Evolutionary conservation across 495 filamentous ascomycete species (phyloP).

Genomic region (Aspergillus taichungensis): DNA sequence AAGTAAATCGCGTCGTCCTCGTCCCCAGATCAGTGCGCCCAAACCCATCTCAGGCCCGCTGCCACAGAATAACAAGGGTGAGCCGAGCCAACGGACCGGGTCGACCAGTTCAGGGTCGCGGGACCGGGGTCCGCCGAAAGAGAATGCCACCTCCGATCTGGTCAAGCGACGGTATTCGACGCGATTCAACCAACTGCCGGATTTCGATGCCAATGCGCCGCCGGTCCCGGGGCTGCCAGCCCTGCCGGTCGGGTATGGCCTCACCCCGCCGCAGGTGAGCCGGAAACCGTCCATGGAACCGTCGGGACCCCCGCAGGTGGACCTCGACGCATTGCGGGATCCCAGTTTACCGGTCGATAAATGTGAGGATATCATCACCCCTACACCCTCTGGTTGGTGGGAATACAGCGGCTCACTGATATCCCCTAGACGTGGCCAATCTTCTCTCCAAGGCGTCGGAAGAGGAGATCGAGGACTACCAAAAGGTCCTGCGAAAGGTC

Average conservation of each 20-base stretch:
- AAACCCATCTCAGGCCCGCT: conserved; percentile 66
- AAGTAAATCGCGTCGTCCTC: conserved; percentile 66
- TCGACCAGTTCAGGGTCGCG: conserved; percentile 19
- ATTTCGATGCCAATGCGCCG: conserved; percentile 55
- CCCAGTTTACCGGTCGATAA: conserved; percentile 63
- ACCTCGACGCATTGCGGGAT: conserved; percentile 68
- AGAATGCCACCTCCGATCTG: conserved; percentile 67
- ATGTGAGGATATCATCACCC: conserved; percentile 28
- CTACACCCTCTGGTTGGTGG: neutral
- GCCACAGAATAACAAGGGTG: conserved; percentile 25
- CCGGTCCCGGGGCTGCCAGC: conserved; percentile 55
- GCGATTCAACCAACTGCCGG: conserved; percentile 70
- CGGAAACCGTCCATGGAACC: conserved; percentile 36
- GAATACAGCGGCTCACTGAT: neutral
- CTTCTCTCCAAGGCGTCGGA: conserved; percentile 89
- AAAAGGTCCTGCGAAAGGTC: conserved; percentile 63
- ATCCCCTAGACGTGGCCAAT: conserved; percentile 56
- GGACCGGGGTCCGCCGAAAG: conserved; percentile 25
- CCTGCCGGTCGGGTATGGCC: conserved; percentile 43
- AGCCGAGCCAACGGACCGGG: conserved; percentile 12
- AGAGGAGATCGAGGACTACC: conserved; percentile 81
- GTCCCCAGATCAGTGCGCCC: conserved; percentile 74
- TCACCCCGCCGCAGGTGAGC: conserved; percentile 36
- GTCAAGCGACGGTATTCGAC: conserved; percentile 93
- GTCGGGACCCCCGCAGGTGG: conserved; percentile 43